phyloP scores from a whole-genome alignment of 352 stramenopile species.

The Globisporangium spinosum region DNA sequence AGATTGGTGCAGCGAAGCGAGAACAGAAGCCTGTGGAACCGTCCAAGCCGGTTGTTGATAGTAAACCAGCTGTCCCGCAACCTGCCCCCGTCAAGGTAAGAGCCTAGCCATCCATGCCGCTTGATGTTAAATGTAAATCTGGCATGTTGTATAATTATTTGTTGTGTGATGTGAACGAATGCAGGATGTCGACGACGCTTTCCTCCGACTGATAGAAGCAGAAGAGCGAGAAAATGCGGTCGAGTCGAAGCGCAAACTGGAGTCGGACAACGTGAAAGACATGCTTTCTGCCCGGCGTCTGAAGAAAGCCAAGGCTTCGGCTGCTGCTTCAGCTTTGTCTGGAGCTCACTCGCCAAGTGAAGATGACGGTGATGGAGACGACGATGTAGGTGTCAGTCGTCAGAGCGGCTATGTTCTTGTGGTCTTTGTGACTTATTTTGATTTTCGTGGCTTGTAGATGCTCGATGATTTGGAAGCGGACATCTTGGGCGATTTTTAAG shows the following conservation, averaged over 20 bases:
- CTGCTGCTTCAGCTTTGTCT: conserved; percentile 1
- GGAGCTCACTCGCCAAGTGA: conserved; percentile 10
- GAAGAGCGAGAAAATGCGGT: conserved; percentile 65
- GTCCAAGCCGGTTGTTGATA: neutral
- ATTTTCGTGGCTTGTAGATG: conserved; percentile 22
- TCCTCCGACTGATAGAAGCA: conserved; percentile 68
- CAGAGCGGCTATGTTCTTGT: neutral
- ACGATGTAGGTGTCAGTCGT: conserved; percentile 20
- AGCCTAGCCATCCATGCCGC: neutral
- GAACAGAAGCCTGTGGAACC: conserved; percentile 17
- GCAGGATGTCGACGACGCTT: conserved; percentile 74
- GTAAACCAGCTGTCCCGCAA: neutral
- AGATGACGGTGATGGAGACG: conserved; percentile 37
- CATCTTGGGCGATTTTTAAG: conserved; percentile 60
- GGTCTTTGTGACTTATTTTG: conserved; percentile 3
- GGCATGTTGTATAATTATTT: neutral
- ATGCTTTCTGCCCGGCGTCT: conserved; percentile 47
- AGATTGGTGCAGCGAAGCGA: conserved; percentile 27
- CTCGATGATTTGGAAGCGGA: conserved; percentile 77
- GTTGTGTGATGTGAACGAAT: neutral
- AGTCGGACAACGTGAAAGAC: conserved; percentile 49
- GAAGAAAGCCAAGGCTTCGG: conserved; percentile 23
- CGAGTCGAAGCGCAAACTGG: conserved; percentile 55
- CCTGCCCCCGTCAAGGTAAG: conserved; percentile 3
- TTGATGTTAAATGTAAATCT: conserved; percentile 5